phyloP scores from a whole-genome alignment of 2,329 filamentous ascomycete genomes.

The Cercospora citrullina region DNA sequence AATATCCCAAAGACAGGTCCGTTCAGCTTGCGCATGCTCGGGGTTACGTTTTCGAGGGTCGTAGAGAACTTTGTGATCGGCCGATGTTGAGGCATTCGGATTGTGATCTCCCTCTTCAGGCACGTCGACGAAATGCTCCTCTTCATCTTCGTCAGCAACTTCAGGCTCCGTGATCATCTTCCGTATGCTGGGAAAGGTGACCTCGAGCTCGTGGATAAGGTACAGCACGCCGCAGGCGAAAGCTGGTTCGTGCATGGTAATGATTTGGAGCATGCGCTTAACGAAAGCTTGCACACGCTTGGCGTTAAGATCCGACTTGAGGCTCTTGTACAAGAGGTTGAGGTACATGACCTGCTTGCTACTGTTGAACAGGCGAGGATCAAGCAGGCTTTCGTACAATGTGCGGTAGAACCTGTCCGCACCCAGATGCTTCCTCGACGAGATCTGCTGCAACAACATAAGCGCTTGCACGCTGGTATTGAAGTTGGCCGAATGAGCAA shows the following conservation, averaged over 20 bases:
- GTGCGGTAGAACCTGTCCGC: constrained; percentile 93
- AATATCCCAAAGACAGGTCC: constrained; percentile 90
- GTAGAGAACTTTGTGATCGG: constrained; percentile 53
- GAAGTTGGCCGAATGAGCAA: constrained; percentile 97
- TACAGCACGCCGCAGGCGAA: constrained; percentile 95
- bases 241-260: constrained; percentile 84
- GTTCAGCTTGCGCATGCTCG: constrained; percentile 88
- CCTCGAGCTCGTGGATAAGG: constrained; percentile 76
- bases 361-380: constrained; percentile 81
- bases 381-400: constrained; percentile 89
- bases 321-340: constrained; percentile 81
- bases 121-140: constrained; percentile 69
- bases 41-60: constrained; percentile 91
- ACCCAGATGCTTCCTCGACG: constrained; percentile 73
- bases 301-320: constrained; percentile 87
- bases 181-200: constrained; percentile 75
- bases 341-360: constrained; percentile 96
- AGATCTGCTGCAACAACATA: constrained; percentile 90
- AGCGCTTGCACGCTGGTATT: constrained; percentile 97
- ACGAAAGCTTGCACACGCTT: constrained; percentile 94
- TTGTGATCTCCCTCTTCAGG: constrained; percentile 54
- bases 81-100: constrained; percentile 26
- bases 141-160: constrained; percentile 69
- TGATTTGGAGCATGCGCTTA: constrained; percentile 85
- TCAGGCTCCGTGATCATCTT: constrained; percentile 79